Percentiles rank a stretch among this genome's conserved stretches.
These are phyloP conservation scores for Fusarium duplospermum DNA, from an alignment of 2,329 filamentous ascomycete species.

Conservation along the genomic window DNA sequence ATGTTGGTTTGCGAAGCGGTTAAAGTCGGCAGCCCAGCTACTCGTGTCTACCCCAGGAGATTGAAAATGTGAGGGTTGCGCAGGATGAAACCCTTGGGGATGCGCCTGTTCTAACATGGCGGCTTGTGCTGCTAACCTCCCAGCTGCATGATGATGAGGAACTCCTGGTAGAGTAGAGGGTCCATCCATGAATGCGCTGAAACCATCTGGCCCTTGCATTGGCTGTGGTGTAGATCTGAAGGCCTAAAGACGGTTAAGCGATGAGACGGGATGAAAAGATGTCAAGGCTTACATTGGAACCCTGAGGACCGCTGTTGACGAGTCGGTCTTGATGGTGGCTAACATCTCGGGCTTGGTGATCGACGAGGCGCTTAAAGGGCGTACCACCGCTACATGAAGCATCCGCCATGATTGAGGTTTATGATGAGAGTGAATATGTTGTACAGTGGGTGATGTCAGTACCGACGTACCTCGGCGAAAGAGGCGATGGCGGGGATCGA, in stretches of 20 bases:
- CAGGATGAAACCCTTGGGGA: constrained; percentile 34
- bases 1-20: constrained; percentile 45
- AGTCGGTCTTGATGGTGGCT: constrained; percentile 57
- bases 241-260: constrained; percentile 37
- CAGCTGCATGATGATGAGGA: constrained; percentile 49
- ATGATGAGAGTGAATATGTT: constrained; percentile 1
- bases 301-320: constrained; percentile 45
- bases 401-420: constrained; percentile 50
- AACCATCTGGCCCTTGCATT: constrained; percentile 47
- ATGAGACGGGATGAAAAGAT: neutral
- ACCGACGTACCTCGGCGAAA: constrained; percentile 32
- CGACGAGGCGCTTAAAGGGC: constrained; percentile 57
- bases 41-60: constrained; percentile 39
- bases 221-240: constrained; percentile 50
- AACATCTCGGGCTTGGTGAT: constrained; percentile 56
- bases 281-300: constrained; percentile 46
- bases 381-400: constrained; percentile 56
- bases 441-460: neutral
- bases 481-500: constrained; percentile 18
- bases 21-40: constrained; percentile 54
- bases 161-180: constrained; percentile 44
- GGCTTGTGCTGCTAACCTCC: constrained; percentile 50
- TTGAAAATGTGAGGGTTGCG: constrained; percentile 40
- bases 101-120: constrained; percentile 47
- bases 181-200: constrained; percentile 51